phyloP scores from a whole-genome alignment of 2,329 filamentous ascomycete species.

The Rutstroemia sp. region DNA sequence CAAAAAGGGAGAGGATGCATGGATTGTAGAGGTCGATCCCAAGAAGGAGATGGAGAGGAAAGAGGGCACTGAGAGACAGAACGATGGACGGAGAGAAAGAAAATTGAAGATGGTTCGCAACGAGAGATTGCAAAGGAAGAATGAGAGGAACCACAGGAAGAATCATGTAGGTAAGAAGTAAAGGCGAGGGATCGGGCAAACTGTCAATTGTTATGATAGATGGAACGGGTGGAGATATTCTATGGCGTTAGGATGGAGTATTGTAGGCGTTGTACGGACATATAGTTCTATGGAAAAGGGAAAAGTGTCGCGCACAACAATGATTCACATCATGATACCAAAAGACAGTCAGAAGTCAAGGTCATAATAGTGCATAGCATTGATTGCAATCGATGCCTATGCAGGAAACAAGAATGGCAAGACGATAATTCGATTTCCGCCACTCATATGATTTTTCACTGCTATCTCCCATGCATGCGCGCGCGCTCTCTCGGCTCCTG shows the following conservation, averaged over 20 bases:
- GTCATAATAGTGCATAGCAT: slow-evolving; percentile 1
- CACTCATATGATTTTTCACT: neutral
- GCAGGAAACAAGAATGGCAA: neutral
- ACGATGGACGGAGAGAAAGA: slow-evolving; percentile 55
- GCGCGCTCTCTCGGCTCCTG: neutral
- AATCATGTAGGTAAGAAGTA: slow-evolving; percentile 14
- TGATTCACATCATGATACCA: neutral
- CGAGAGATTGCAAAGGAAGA: slow-evolving; percentile 62
- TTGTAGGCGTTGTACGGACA: slow-evolving; percentile 5
- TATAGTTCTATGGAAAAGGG: neutral
- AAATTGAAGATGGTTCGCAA: slow-evolving; percentile 66
- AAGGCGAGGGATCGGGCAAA: neutral
- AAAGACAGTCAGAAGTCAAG: neutral
- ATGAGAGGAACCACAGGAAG: slow-evolving; percentile 42
- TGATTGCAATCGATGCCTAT: neutral
- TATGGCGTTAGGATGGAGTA: slow-evolving; percentile 13
- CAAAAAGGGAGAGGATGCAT: slow-evolving; percentile 74
- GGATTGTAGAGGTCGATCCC: slow-evolving; percentile 87
- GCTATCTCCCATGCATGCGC: neutral
- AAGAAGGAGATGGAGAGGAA: slow-evolving; percentile 58
- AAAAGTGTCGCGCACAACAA: slow-evolving; percentile 3
- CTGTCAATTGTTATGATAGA: neutral
- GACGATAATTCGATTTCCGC: neutral
- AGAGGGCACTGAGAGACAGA: slow-evolving; percentile 53
- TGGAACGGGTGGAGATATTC: neutral